phyloP scores from a whole-genome alignment of 352 stramenopile species.

The Phytophthora pistaciae region DNA sequence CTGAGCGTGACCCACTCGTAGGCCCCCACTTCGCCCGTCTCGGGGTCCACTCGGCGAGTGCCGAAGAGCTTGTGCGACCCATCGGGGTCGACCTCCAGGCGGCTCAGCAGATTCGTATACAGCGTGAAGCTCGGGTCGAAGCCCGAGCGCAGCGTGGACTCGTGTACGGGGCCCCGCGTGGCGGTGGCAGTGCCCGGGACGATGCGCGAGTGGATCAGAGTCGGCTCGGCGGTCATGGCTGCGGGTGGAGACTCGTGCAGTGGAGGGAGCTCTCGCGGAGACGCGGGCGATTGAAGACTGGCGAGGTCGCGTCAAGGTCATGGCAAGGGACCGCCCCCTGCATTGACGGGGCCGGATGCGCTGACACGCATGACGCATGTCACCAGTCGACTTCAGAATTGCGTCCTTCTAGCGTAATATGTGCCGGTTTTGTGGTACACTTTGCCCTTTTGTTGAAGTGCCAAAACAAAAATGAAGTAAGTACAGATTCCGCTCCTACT shows the following conservation, averaged over 20 bases:
- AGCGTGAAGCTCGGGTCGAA: constrained; percentile 63
- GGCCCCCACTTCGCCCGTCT: constrained; percentile 41
- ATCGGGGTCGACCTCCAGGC: constrained; percentile 49
- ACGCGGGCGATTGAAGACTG: constrained; percentile 13
- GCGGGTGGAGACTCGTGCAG: background rate
- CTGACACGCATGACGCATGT: constrained; percentile 1
- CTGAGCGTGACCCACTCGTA: constrained; percentile 76
- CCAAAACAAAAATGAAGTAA: no score
- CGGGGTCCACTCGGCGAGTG: constrained; percentile 49
- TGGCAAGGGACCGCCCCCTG: background rate
- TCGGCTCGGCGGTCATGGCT: constrained; percentile 14
- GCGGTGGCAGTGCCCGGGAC: constrained; percentile 35
- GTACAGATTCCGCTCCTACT: no score
- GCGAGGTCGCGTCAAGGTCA: constrained; percentile 3
- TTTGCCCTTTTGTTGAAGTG: no score
- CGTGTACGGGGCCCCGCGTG: constrained; percentile 41
- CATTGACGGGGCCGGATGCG: constrained; percentile 16
- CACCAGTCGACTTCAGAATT: background rate
- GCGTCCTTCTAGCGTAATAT: background rate
- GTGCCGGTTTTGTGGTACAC: background rate
- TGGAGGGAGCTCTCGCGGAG: background rate
- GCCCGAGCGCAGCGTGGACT: constrained; percentile 32
- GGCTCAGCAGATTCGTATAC: constrained; percentile 65
- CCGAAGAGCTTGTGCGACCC: constrained; percentile 67
- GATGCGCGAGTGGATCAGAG: constrained; percentile 28